Evolutionary conservation across 495 filamentous ascomycete genomes (phyloP).

Genomic region (Daldinia bambusicola): DNA sequence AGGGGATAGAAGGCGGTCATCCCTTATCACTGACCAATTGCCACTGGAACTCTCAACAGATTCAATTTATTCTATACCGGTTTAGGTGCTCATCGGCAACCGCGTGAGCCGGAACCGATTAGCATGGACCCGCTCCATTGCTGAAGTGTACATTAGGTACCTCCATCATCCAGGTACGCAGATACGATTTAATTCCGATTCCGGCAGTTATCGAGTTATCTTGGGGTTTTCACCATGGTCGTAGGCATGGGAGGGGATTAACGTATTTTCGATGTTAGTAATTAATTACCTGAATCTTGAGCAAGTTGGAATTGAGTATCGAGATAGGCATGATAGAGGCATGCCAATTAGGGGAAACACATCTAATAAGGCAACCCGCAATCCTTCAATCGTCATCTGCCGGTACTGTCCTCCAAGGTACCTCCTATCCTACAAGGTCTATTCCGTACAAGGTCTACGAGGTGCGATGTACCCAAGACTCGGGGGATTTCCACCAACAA

Average conservation of each 20-base stretch:
- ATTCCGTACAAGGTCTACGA: slow-evolving; percentile 14
- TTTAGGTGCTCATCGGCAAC: slow-evolving; percentile 44
- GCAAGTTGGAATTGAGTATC: neutral
- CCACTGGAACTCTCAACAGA: slow-evolving; percentile 30
- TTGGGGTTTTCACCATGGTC: neutral
- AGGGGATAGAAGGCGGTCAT: slow-evolving; percentile 12
- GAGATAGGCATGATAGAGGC: neutral
- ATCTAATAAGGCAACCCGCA: neutral
- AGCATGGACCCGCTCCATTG: slow-evolving; percentile 16
- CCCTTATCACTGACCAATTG: slow-evolving; percentile 42
- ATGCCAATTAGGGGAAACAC: neutral
- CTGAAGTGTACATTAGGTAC: neutral
- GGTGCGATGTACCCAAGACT: slow-evolving; percentile 20
- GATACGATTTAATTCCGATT: slow-evolving; percentile 2
- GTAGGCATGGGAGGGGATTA: neutral
- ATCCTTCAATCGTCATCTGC: too few species aligned
- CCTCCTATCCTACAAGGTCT: neutral
- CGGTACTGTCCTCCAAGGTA: neutral
- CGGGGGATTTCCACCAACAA: slow-evolving; percentile 30
- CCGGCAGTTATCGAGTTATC: slow-evolving; percentile 9
- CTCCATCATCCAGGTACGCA: neutral
- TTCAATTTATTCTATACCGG: slow-evolving; percentile 26
- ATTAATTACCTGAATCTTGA: neutral
- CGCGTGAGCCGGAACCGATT: slow-evolving; percentile 43
- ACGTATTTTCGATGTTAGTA: too few species aligned